Conservation (phyloP, 495 filamentous ascomycete genomes). For the Penicillium pulvis region DNA sequence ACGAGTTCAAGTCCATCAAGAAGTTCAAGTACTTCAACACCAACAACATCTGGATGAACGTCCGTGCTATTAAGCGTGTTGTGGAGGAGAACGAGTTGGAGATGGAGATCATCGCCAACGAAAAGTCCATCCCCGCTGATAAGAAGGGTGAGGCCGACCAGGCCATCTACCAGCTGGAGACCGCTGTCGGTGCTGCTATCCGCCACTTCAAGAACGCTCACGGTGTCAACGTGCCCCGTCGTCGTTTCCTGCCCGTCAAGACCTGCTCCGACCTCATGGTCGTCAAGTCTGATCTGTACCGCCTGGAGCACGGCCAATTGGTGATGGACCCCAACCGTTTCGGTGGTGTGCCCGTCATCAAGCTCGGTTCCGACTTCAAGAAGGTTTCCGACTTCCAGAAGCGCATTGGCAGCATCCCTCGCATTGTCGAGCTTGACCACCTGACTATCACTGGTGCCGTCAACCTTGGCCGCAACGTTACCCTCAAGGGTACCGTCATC, state of each 20-base stretch:
- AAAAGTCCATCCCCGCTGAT: slow-evolving; percentile 95
- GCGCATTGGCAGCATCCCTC: slow-evolving; percentile 92
- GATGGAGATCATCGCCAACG: slow-evolving; percentile 99
- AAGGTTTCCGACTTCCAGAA: slow-evolving; percentile 99
- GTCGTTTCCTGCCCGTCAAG: slow-evolving; percentile 99
- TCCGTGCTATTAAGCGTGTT: slow-evolving; percentile 95
- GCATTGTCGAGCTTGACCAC: slow-evolving; percentile 97
- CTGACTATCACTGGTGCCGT: slow-evolving; percentile 96
- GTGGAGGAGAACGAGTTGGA: slow-evolving; percentile 98
- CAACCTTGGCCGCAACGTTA: slow-evolving; percentile 92
- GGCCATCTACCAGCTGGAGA: slow-evolving; percentile 97
- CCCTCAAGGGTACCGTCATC: slow-evolving; percentile 98
- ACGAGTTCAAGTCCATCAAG: slow-evolving; percentile 99
- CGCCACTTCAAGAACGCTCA: slow-evolving; percentile 98
- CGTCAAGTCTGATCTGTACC: slow-evolving; percentile 99
- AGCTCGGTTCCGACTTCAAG: slow-evolving; percentile 99
- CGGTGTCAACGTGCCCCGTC: slow-evolving; percentile 97
- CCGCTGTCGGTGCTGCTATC: slow-evolving; percentile 96
- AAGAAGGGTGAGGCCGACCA: slow-evolving; percentile 99
- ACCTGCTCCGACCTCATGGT: slow-evolving; percentile 99
- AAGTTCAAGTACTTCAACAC: slow-evolving; percentile 99
- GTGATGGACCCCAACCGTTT: slow-evolving; percentile 95
- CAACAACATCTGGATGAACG: slow-evolving; percentile 99
- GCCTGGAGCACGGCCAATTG: slow-evolving; percentile 97
- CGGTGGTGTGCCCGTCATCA: slow-evolving; percentile 97